Percentiles rank a stretch among this genome's conserved stretches.
These are phyloP conservation scores for Stephania japonica DNA, from an alignment of 164 flowering plant species.

Conservation along the genomic window DNA sequence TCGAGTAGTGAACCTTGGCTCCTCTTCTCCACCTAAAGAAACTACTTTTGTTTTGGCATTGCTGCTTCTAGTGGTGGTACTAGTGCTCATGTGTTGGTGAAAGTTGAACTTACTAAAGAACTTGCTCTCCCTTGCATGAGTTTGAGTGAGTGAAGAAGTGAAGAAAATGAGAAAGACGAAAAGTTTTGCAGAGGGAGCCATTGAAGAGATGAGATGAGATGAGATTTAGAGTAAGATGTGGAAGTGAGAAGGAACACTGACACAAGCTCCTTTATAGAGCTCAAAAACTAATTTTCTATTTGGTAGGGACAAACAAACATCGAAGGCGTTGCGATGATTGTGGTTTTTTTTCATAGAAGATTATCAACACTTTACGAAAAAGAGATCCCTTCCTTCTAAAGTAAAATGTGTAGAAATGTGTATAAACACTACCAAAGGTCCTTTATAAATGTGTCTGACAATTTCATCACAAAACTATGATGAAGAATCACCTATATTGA, in stretches of 20 bases:
- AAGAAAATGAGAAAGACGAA: constrained; percentile 22
- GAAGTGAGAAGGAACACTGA: not conserved
- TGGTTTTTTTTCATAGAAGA: constrained; percentile 9
- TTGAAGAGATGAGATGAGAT: not conserved
- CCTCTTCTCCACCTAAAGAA: not conserved
- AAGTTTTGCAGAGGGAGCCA: constrained; percentile 23
- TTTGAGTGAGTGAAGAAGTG: constrained; percentile 13
- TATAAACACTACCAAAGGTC: not conserved
- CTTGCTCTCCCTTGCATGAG: constrained; percentile 40
- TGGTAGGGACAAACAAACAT: not conserved
- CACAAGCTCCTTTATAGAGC: constrained; percentile 6
- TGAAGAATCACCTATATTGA: not conserved
- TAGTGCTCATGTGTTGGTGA: not conserved
- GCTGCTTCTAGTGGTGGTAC: constrained; percentile 1
- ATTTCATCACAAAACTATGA: not conserved
- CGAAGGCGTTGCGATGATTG: not conserved
- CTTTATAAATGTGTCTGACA: not conserved
- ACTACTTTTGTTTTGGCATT: not conserved
- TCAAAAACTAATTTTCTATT: not conserved
- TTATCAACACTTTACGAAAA: not conserved
- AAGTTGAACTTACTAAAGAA: constrained; percentile 35
- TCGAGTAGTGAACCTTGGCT: constrained; percentile 16
- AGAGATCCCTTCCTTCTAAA: not conserved
- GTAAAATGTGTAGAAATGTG: not conserved
- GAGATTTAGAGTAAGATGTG: not conserved